These are phyloP conservation scores for Chlorociboria aeruginascens DNA, from an alignment of 495 filamentous ascomycete genomes.

Conservation along the genomic window DNA sequence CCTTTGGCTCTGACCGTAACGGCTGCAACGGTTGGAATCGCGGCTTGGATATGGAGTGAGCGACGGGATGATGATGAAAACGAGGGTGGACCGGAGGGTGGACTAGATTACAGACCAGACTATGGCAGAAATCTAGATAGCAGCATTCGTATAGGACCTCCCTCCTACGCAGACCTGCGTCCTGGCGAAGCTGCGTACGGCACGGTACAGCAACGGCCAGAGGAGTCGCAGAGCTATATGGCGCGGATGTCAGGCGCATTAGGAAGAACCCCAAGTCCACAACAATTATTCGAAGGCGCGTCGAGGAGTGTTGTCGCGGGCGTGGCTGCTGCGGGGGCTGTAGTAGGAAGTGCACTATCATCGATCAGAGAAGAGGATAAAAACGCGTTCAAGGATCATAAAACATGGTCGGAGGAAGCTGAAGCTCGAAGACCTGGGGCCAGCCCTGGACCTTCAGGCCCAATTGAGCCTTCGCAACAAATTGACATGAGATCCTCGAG, in stretches of 20 bases:
- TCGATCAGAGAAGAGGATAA: constrained; percentile 78
- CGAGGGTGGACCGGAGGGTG: constrained; percentile 35
- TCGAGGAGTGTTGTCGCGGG: constrained; percentile 65
- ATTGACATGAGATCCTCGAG: constrained; percentile 17
- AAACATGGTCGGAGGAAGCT: constrained; percentile 74
- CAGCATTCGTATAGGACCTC: constrained; percentile 27
- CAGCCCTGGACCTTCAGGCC: neutral
- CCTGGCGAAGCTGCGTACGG: constrained; percentile 27
- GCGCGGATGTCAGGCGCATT: constrained; percentile 72
- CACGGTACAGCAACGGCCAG: constrained; percentile 24
- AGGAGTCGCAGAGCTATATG: constrained; percentile 49
- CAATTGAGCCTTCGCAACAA: neutral
- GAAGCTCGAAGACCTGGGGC: constrained; percentile 23
- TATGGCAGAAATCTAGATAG: constrained; percentile 35
- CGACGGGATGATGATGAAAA: constrained; percentile 55
- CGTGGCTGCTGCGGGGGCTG: constrained; percentile 72
- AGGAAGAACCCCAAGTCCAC: constrained; percentile 77
- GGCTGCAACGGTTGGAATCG: constrained; percentile 70
- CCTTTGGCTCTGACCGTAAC: constrained; percentile 75
- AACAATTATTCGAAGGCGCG: constrained; percentile 73
- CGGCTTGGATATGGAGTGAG: constrained; percentile 89
- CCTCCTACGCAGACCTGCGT: constrained; percentile 22
- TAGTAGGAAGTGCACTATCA: constrained; percentile 64
- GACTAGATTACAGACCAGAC: constrained; percentile 26
- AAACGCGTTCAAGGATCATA: constrained; percentile 68